Evolutionary conservation across 140 eudicot genomes (phyloP), one percentile per base, ranked within the genome.

Genomic region (Flaveria floridana): DNA sequence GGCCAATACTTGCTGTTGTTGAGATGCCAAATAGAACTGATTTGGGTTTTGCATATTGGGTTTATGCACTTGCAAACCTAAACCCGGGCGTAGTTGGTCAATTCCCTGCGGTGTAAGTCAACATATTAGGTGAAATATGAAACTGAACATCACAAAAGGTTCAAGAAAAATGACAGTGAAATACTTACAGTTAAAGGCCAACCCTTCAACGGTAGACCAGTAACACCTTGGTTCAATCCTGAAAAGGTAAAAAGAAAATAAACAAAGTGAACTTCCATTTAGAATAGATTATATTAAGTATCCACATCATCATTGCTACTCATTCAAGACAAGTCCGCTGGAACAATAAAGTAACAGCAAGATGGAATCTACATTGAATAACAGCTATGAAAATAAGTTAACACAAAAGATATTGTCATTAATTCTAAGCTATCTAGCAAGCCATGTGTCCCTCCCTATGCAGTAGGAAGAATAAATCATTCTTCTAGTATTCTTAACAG

Each of bases 121-220:
- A 73, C 63, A 73, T 65, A 42, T 9, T 75, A 41, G 10, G 65
- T 56, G 74, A 73, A 59, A 10, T 68, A 53, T 1, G 71, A 65
- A 21, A 75, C 62, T 12, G 21, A 50, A 37, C 3, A 30, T 58
- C 7, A 81, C 51, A 57, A 25, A 11, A 67, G 13, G 8, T 70
- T 9, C 15, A 15, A 65, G 28, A 76, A 58, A 34, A 70, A 71
- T 23, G 7, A 20, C 64, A 34, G 1, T 18, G 64, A 16, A 59
- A 8, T 70, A 87, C 98, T 92, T 81, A 92, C 98, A 19, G 98
- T 89, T 44, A 92, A 69, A 72, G 98, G 98, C 98, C 98, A 92
- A 52, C 98, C 98, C 91, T 92, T 89, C 70, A 92, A 75, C 10
- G 98, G 98, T 70, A 92, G 86, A 85, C 96, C 86, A 74, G 90